A percentile compares a stretch with the other conserved stretches of the same genome.
phyloP scores from a whole-genome alignment of 202 grass and related monocot species.

The Thinopyrum obtusiflorum region DNA sequence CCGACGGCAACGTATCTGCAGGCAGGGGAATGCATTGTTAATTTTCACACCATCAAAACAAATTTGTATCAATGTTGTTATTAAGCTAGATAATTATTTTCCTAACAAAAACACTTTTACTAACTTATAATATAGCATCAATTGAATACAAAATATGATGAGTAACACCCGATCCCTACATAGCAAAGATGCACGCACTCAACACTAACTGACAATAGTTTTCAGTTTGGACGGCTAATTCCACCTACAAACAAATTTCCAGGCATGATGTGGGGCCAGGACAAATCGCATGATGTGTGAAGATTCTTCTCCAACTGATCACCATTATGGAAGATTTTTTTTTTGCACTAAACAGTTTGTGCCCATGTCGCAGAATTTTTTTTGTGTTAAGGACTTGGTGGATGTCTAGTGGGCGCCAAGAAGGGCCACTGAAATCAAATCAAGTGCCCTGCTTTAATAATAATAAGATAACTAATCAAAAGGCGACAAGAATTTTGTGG shows the following conservation, averaged over 20 bases:
- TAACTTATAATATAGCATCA: too few relatives aligned
- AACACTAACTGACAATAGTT: background rate
- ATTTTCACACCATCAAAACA: background rate
- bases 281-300: background rate
- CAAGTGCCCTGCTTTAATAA: background rate
- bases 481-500: background rate
- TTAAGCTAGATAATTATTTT: too few relatives aligned
- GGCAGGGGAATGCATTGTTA: background rate
- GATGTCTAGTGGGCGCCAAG: constrained; percentile 3
- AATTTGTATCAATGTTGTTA: too few relatives aligned
- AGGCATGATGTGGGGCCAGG: background rate
- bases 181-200: too few relatives aligned
- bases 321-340: background rate
- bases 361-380: background rate
- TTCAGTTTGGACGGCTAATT: background rate
- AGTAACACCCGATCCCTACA: too few relatives aligned
- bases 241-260: background rate
- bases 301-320: background rate
- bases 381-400: background rate
- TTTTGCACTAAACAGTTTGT: background rate
- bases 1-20: constrained; percentile 86
- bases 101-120: too few relatives aligned
- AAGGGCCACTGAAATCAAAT: constrained; percentile 13
- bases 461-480: background rate
- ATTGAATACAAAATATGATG: too few relatives aligned